Percentiles rank a stretch among this genome's conserved stretches.
Evolutionary conservation across 2,329 filamentous ascomycete genomes (phyloP).

Genomic region (Neoscytalidium dimidiatum): DNA sequence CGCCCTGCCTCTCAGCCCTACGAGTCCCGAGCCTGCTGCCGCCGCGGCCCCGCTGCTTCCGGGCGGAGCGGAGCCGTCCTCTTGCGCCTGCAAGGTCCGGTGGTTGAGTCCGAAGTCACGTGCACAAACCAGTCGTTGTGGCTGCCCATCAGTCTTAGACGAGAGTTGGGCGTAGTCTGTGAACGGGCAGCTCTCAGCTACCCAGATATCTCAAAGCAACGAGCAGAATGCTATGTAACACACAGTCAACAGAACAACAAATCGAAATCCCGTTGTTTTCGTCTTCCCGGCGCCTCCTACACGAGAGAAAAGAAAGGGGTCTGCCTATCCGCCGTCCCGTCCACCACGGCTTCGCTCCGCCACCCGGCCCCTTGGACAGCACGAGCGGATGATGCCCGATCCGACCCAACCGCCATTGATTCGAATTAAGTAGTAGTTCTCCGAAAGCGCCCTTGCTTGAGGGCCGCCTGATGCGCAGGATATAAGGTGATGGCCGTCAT

Average conservation of each 20-base stretch:
- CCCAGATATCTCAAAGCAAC: conserved; percentile 15
- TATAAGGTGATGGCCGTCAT: conserved; percentile 5
- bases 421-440: conserved; percentile 15
- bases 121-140: neutral
- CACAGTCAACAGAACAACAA: conserved; percentile 4
- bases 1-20: neutral
- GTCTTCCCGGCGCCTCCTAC: conserved; percentile 15
- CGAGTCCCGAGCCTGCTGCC: neutral
- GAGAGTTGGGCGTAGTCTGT: neutral
- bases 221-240: conserved; percentile 19
- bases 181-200: conserved; percentile 2
- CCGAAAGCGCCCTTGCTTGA: neutral
- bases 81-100: neutral
- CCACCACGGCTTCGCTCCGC: neutral
- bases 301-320: conserved; percentile 14
- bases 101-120: neutral
- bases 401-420: neutral
- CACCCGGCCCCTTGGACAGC: neutral
- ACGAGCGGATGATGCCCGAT: neutral
- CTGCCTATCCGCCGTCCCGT: neutral
- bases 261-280: conserved; percentile 14
- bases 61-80: neutral
- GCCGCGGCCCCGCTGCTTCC: neutral
- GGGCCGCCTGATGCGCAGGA: conserved; percentile 1
- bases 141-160: neutral